Base-by-base conservation (phyloP, 2,329 filamentous ascomycete species). In the Clonostachys solani region DNA sequence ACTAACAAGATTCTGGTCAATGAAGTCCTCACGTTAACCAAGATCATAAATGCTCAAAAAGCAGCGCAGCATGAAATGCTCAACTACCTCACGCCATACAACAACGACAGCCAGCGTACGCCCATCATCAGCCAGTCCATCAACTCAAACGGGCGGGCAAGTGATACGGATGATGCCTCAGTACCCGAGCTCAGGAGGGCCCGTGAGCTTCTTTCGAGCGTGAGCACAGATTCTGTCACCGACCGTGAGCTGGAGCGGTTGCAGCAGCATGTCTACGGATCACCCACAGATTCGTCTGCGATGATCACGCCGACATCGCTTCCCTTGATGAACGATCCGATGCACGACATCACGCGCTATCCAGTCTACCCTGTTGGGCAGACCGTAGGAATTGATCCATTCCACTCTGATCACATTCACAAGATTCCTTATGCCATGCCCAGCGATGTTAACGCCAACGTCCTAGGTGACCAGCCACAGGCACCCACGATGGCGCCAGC, bases 301-400 rank as follows among this genome's bases (percentile, higher is more conserved):
- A 64, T 69, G 45, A 60, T 68, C 18, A 65, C 65, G n/a, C 66
- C 65, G 23, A 62, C 65, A 23, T 62, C 65, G 23, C 69, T 78
- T 58, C 66, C 69, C 19, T 65, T 77, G 60, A 60, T 80, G 55
- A 69, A 77, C 50, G 78, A 82, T 50, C 72, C 76, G 37, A 69
- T 82, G 55, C 77, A 68, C 54, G 78, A 83, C 50, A 73, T 80
- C 42, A 66, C 58, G 49, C 70, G 78, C 41, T 78, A 81, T 52
- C 80, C 95, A 46, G 91, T 96, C 10, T 97, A 96, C 62, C 92
- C 92, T 0, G 90, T 95, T 15, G 92, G 92, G 16, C 84, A 91
- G 54, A 94, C 86, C 1, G 89, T 95, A 54, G 92, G 92, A 46
- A 96, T 96, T 54, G 92, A 96, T 61, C 92, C 92, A 2, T 94